Conservation (phyloP, 2,329 filamentous ascomycete species). For the Penicillium sp. region DNA sequence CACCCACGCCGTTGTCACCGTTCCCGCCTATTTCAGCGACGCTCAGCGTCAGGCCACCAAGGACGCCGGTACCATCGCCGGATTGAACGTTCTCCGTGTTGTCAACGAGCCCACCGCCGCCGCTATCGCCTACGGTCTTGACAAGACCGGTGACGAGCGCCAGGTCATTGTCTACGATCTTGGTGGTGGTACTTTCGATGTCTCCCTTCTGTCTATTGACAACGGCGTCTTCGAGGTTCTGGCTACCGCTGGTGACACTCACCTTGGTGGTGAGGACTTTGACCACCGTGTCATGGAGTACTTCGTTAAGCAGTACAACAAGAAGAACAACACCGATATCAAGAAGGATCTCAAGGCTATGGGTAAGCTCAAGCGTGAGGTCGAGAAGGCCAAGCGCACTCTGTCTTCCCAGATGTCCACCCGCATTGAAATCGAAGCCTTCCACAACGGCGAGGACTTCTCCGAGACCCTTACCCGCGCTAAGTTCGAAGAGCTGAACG, state of each 20-base stretch:
- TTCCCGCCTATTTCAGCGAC: conserved; percentile 98
- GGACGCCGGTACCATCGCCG: conserved; percentile 88
- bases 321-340: conserved; percentile 91
- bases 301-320: conserved; percentile 98
- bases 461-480: conserved; percentile 96
- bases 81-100: conserved; percentile 91
- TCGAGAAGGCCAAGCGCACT: conserved; percentile 98
- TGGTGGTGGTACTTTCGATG: conserved; percentile 93
- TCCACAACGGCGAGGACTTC: conserved; percentile 96
- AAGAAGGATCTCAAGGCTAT: conserved; percentile 96
- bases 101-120: conserved; percentile 96
- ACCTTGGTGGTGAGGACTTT: conserved; percentile 98
- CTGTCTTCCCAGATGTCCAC: conserved; percentile 92
- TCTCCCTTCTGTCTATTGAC: conserved; percentile 88
- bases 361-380: conserved; percentile 99
- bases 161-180: conserved; percentile 94
- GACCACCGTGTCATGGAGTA: conserved; percentile 96
- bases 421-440: conserved; percentile 94
- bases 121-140: conserved; percentile 90
- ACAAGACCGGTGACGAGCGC: conserved; percentile 80
- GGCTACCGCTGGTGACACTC: conserved; percentile 94
- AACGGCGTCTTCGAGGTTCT: conserved; percentile 92
- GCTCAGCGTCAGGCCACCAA: conserved; percentile 96
- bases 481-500: conserved; percentile 99
- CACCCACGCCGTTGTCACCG: conserved; percentile 76